Evolutionary conservation across 1,284 basidiomycete genomes (phyloP).

Genomic region (Ustilago loliicola): DNA sequence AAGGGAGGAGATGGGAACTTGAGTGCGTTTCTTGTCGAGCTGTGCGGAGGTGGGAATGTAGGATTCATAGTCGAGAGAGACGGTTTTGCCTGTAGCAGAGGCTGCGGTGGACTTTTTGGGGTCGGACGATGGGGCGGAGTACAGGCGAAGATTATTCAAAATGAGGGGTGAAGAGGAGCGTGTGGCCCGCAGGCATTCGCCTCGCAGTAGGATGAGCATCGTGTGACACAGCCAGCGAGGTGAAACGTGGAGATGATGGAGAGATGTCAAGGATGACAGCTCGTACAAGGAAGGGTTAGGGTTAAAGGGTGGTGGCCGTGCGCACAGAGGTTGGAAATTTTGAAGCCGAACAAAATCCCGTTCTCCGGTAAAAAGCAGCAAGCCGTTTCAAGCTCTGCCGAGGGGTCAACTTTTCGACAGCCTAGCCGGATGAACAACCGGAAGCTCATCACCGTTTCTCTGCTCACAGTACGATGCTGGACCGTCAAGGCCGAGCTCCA

Average conservation of each 20-base stretch:
- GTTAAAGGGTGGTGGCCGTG: slow-evolving; percentile 16
- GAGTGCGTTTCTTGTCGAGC: slow-evolving; percentile 12
- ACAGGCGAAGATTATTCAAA: slow-evolving; percentile 6
- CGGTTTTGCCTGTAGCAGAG: slow-evolving; percentile 40
- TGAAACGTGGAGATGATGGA: background rate
- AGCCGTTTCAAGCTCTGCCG: background rate
- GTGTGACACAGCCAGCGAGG: no score
- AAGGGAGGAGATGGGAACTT: slow-evolving; percentile 56
- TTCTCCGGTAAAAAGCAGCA: slow-evolving; percentile 14
- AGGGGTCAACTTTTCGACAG: slow-evolving; percentile 3
- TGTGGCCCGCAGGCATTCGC: slow-evolving; percentile 16
- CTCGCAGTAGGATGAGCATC: slow-evolving; percentile 30
- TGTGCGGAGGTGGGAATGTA: slow-evolving; percentile 34
- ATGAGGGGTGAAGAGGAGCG: background rate
- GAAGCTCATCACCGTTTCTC: background rate
- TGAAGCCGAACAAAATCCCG: slow-evolving; percentile 41
- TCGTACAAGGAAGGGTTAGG: background rate
- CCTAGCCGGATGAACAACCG: background rate
- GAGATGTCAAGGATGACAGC: background rate
- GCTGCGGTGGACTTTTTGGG: slow-evolving; percentile 26
- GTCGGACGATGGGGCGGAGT: slow-evolving; percentile 40
- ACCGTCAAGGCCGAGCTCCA: slow-evolving; percentile 4
- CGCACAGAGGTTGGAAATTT: slow-evolving; percentile 5
- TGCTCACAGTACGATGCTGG: background rate
- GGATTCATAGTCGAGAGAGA: slow-evolving; percentile 47